Base-by-base conservation (phyloP, 1,284 basidiomycete species). In the Naganishia sp. region DNA sequence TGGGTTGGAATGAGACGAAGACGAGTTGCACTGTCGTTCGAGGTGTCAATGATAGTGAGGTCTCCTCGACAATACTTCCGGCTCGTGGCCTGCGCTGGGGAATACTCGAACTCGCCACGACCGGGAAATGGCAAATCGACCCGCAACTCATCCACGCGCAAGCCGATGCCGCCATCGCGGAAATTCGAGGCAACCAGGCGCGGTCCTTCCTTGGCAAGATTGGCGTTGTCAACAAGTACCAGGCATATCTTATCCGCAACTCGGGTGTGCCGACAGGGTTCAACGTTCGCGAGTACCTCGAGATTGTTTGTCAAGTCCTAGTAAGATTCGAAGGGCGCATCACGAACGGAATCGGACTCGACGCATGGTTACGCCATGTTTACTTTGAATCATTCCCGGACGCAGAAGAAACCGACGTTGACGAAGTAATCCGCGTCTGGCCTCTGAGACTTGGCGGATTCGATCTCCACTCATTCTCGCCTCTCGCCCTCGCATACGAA, bases 1-100 rank as follows among this genome's bases (percentile, higher is more conserved):
- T 60, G 49, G 28, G 50, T 25, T 66, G 64, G 64, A 66, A 66
- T 23, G 35, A 39, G 41, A 39, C 28, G 39, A 66, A 66, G 64
- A 58, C 55, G 42, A 58, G 64, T 42, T 58, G 55, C 42, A 53
- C 49, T 11, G 23, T 66, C n/a, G 64, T 66, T 42, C 25, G 41
- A 18, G 46, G 53, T 5, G 21, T 39, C 15, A 18, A 43, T 13
- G 6, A 18, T 4, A n/a, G 4, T 23, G 21, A 5, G 7, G 45
- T n/a, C 2, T 25, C 41, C 9, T 18, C 17, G 32, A 17, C 17
- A 31, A 39, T 35, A 23, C 50, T 66, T 2, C 64, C 64, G 23
- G 23, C 51, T 7, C 47, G 55, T 47, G 42, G 39, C 0, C 57
- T 66, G 41, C 55, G 64, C 3, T 60, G 56, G 49, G 64, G 64